phyloP scores from a whole-genome alignment of 2,329 filamentous ascomycete genomes.

The Phialocephala sp. region DNA sequence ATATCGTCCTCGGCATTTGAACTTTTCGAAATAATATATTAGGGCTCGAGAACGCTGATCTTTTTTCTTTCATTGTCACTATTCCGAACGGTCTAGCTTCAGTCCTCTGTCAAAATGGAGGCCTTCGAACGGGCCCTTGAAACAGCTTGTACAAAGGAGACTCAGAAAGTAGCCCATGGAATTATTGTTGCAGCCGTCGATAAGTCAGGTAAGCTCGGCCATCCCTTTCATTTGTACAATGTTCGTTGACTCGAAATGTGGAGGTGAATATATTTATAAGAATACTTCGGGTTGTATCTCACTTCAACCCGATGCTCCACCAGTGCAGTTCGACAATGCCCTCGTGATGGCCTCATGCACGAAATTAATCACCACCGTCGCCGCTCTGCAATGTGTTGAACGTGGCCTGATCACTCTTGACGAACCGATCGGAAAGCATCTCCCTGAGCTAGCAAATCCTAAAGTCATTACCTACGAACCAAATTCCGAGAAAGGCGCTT shows the following conservation, averaged over 20 bases:
- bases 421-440: constrained; percentile 41
- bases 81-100: neutral
- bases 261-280: constrained; percentile 4
- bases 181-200: neutral
- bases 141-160: neutral
- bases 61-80: neutral
- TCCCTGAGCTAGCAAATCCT: constrained; percentile 34
- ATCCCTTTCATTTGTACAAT: neutral
- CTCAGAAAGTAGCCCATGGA: neutral
- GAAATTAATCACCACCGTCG: constrained; percentile 59
- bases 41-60: neutral
- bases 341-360: constrained; percentile 58
- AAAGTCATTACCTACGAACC: constrained; percentile 28
- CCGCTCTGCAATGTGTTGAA: constrained; percentile 63
- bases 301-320: constrained; percentile 48
- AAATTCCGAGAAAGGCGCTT: constrained; percentile 29
- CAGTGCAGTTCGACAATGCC: constrained; percentile 56
- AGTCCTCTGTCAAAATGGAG: neutral
- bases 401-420: constrained; percentile 54
- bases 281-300: neutral
- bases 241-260: neutral
- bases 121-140: neutral
- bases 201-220: neutral
- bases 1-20: neutral
- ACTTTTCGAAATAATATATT: neutral